phyloP scores from a whole-genome alignment of 225 moss, liverwort and hornwort species.

The Thuidium tamariscinum region DNA sequence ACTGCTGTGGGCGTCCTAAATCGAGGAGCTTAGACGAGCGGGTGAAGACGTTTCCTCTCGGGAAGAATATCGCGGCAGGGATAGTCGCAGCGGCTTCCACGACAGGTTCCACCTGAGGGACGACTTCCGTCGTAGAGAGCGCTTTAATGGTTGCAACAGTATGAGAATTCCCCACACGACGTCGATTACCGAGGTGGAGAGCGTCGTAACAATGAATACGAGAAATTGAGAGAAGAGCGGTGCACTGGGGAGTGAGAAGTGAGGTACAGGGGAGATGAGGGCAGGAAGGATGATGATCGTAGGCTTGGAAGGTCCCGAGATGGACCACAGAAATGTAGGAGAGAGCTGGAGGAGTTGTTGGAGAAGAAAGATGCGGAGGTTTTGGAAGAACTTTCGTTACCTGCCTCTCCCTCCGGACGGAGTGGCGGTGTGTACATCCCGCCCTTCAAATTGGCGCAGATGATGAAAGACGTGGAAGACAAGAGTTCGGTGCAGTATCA shows the following conservation, averaged over 20 bases:
- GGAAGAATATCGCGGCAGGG: background rate
- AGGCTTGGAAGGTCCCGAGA: background rate
- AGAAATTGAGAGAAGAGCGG: background rate
- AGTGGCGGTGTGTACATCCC: constrained; percentile 73
- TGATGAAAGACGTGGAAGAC: constrained; percentile 67
- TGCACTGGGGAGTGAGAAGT: background rate
- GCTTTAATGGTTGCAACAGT: background rate
- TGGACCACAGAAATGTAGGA: background rate
- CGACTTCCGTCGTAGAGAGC: background rate
- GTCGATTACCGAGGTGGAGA: background rate
- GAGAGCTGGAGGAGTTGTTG: background rate
- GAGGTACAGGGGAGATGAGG: background rate
- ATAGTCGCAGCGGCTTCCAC: background rate
- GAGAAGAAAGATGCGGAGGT: background rate
- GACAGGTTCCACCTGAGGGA: background rate
- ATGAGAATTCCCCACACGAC: background rate
- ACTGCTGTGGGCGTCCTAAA: background rate
- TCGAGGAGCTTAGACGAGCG: constrained; percentile 10
- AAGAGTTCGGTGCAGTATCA: constrained; percentile 65
- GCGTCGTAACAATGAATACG: background rate
- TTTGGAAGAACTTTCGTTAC: background rate
- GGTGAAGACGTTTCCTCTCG: background rate
- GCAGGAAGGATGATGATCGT: background rate
- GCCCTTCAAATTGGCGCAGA: constrained; percentile 77
- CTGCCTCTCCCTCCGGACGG: constrained; percentile 14